Base-by-base conservation (phyloP, 352 stramenopile species). In the Globisporangium takayamanum region DNA sequence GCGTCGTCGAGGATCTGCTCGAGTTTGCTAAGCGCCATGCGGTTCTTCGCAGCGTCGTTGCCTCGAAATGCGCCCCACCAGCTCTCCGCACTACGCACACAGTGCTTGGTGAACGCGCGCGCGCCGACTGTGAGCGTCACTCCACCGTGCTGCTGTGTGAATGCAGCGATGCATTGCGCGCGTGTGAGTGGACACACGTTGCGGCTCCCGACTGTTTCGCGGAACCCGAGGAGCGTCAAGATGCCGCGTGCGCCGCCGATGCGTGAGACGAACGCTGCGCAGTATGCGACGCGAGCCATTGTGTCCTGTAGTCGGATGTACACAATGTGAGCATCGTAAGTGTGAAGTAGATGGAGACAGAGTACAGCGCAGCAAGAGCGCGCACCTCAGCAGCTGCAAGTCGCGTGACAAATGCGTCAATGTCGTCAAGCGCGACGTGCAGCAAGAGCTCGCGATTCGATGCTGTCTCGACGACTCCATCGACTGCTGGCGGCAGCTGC, bases 41-140 rank as follows among this genome's bases (percentile, higher is more conserved):
- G 63, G 51, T 95, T 95, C 55, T 95, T 92, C 46, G 55, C 54
- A 2, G 55, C 64, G 62, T 95, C 85, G 55, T 83, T 87, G 59
- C 83, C 80, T 25, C 76, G 82, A 47, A 88, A 50, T 25, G 64
- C 53, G 0, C 75, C 78, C 68, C 83, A 89, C 78, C 81, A 95
- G 15, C 75, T 74, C 55, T 74, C 76, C 0, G 68, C 69, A 46
- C 78, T 87, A 46, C 83, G 76, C n/a, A 73, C 68, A 58, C 78
- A 90, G 64, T 93, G 85, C 60, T 95, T 95, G 28, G 72, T 87
- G 62, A 89, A 86, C 37, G 84, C 82, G 26, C 81, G 66, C 3
- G 83, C 85, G 12, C 85, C 83, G 22, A 93, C 75, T 0, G 81
- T 89, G n/a, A 95, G 74, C 44, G 62, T 70, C 36, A 77, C 75